Percentiles rank a stretch among this genome's conserved stretches.
phyloP scores from a whole-genome alignment of 1,139 yeast genomes.

The Candida pseudoviswanathii region DNA sequence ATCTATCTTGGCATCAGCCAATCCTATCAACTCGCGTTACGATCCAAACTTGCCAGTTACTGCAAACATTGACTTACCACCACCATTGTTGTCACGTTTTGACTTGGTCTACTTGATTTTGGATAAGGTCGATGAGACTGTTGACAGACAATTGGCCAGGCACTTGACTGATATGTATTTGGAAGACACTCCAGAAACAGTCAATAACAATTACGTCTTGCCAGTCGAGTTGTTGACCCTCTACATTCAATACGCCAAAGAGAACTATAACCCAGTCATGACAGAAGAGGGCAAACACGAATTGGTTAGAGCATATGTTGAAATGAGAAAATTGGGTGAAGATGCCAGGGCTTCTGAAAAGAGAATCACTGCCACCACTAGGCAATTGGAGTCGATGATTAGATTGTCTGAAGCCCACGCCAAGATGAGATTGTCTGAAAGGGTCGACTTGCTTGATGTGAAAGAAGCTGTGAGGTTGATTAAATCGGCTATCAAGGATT shows the following conservation, averaged over 20 bases:
- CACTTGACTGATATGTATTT: slow-evolving; percentile 91
- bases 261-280: slow-evolving; percentile 73
- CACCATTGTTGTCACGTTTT: slow-evolving; percentile 91
- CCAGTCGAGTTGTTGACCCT: slow-evolving; percentile 86
- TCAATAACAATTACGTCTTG: slow-evolving; percentile 62
- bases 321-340: slow-evolving; percentile 92
- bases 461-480: slow-evolving; percentile 91
- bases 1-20: slow-evolving; percentile 93
- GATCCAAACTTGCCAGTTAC: slow-evolving; percentile 94
- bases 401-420: slow-evolving; percentile 97
- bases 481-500: slow-evolving; percentile 92
- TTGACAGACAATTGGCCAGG: slow-evolving; percentile 84
- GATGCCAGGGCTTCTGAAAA: slow-evolving; percentile 84
- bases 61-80: slow-evolving; percentile 92
- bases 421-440: slow-evolving; percentile 78
- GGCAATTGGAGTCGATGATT: slow-evolving; percentile 95
- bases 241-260: slow-evolving; percentile 91
- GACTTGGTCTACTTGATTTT: slow-evolving; percentile 90
- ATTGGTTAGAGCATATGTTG: slow-evolving; percentile 87
- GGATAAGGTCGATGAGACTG: slow-evolving; percentile 86
- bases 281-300: slow-evolving; percentile 82
- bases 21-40: slow-evolving; percentile 95
- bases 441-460: slow-evolving; percentile 82
- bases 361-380: slow-evolving; percentile 95
- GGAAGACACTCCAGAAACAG: slow-evolving; percentile 83